Evolutionary conservation across 2,329 filamentous ascomycete species (phyloP), one percentile per base, ranked within the genome.

Genomic region (Aspergillus thermomutatus): DNA sequence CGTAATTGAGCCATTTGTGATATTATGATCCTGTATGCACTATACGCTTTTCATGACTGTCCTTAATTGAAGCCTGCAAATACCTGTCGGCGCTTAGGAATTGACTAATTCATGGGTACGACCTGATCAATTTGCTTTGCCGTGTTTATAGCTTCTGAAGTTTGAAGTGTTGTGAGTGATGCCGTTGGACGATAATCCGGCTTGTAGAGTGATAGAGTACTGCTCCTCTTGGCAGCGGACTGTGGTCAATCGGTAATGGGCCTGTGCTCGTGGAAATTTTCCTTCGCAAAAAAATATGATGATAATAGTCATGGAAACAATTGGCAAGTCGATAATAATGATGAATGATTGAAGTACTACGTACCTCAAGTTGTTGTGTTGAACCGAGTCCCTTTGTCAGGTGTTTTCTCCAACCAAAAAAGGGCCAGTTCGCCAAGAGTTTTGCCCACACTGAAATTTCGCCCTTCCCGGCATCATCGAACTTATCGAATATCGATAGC

Each of bases 401-500:
- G 25, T 23, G 23, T 5, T 31, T 50, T 23, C 17, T 45, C 23
- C 43, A 43, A 25, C 21, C 31, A 26, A 27, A 52, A 52, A 45
- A 41, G 6, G 40, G 14, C 25, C 25, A 14, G 27, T 54, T 66
- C 63, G 72, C 72, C 72, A 73, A 74, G 71, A 71, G 60, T 69
- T 70, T 67, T 66, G 66, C 72, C 73, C 72, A 75, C 72, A 75
- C 69, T 71, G 68, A 74, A 74, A 73, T 73, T 74, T 74, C 70
- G 67, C 65, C 43, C 43, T 46, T 46, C 10, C 23, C 23, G 43
- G 43, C 43, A 25, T 66, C 68, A 69, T 37, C 31, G 31, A 37
- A 67, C 64, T 68, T 69, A 69, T 70, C 68, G 31, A 37, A 37
- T 67, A 70, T 70, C 68, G 65, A 45, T 45, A 54, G 50, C 53